Conservation (phyloP, 1,284 basidiomycete species). For the Melampsora larici-populina region DNA sequence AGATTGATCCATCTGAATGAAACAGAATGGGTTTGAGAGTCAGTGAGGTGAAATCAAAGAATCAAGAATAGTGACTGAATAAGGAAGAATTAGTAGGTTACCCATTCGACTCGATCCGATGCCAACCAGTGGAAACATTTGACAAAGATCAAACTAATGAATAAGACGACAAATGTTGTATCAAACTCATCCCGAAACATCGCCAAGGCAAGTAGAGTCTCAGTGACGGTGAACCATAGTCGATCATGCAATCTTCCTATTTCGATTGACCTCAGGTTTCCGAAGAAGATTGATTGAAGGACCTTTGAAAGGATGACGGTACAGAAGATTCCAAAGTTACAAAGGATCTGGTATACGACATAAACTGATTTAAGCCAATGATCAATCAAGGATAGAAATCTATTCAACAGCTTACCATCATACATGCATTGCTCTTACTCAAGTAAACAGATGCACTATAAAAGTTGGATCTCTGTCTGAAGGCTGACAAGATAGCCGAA, state of each 20-base stretch:
- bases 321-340: constrained; percentile 81
- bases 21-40: not conserved
- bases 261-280: constrained; percentile 78
- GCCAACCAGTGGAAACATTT: constrained; percentile 98
- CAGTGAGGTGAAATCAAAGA: not conserved
- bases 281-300: constrained; percentile 87
- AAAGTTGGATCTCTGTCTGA: constrained; percentile 82
- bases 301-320: constrained; percentile 72
- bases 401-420: constrained; percentile 64
- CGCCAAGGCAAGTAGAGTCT: constrained; percentile 89
- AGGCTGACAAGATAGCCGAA: constrained; percentile 65
- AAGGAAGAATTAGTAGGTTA: constrained; percentile 56
- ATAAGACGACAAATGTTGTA: constrained; percentile 85
- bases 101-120: constrained; percentile 91
- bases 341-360: constrained; percentile 66
- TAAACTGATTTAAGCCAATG: not conserved
- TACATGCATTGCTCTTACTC: constrained; percentile 82
- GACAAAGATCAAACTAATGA: constrained; percentile 83
- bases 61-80: not conserved
- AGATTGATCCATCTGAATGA: constrained; percentile 85
- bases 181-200: constrained; percentile 73
- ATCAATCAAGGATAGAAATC: not conserved
- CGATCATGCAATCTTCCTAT: constrained; percentile 94
- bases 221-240: constrained; percentile 95
- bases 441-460: constrained; percentile 88